Evolutionary conservation across 345 rosid species (phyloP).

Genomic region (Populus pruinosa): DNA sequence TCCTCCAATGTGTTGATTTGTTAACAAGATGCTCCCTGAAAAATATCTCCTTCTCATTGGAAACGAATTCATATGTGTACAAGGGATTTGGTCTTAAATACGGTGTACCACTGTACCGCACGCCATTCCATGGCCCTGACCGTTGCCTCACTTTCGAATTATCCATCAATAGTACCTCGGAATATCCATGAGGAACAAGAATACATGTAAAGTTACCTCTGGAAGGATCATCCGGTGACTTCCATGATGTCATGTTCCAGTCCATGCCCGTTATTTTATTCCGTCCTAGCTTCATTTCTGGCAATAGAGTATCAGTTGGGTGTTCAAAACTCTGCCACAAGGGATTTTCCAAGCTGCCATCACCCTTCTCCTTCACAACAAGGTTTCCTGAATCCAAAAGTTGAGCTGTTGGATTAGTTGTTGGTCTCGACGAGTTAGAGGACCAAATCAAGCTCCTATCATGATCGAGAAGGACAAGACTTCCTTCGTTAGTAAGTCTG

Average conservation of each 20-base stretch:
- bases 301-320: conserved; percentile 2
- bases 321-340: conserved; percentile 6
- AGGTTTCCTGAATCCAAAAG: neutral
- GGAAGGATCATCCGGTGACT: conserved; percentile 6
- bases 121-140: conserved; percentile 8
- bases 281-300: neutral
- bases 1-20: neutral
- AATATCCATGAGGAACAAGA: neutral
- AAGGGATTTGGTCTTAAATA: neutral
- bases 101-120: neutral
- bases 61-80: neutral
- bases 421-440: neutral
- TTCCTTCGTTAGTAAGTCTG: neutral
- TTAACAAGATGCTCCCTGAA: neutral
- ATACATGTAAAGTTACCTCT: neutral
- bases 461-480: neutral
- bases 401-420: neutral
- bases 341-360: neutral
- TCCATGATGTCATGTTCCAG: conserved; percentile 3
- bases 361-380: neutral
- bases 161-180: neutral
- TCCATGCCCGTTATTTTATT: neutral
- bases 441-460: neutral
- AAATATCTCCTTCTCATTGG: conserved; percentile 1
- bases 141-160: neutral